Base-by-base conservation (phyloP, 2,329 filamentous ascomycete species). In the Colletotrichum tropicale region DNA sequence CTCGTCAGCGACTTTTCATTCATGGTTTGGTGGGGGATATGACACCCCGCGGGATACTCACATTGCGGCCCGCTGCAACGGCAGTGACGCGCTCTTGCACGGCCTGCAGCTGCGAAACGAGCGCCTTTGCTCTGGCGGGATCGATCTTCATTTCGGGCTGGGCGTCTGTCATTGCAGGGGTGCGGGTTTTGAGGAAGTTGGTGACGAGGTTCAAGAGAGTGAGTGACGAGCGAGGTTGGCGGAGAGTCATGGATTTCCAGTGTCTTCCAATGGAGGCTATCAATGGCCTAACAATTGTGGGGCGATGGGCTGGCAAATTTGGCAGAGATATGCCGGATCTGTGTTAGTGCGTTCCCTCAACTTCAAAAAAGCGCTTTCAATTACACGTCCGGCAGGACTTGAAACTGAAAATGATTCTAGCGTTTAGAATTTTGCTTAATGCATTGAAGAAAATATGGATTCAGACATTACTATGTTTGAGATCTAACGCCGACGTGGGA, bases 101-200 rank as follows among this genome's bases (percentile, higher is more conserved):
- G 58, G 87, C 84, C 78, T 88, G 85, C 76, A 95, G 86, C 81
- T 94, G 93, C 32, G 91, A 88, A 77, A 91, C 83, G 74, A 95
- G 91, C 71, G 88, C 87, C 75, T 90, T 88, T 60, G 93, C 92
- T 83, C 94, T 90, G 69, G 88, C 82, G 1, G 91, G 87, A 78
- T 93, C 88, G 77, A 94, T 86, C 80, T 91, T 91, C 91, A 94
- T 94, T 75, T 89, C 86, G 21, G 77, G 52, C 38, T 73, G 66
- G 62, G 70, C 38, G 34, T 77, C 75, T 38, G 75, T 73, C 77
- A 78, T 78, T 61, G 66, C 72, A 77, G 38, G 62, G 28, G 24
- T 61, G 13, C n/a, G n/a, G 62, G 18, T n/a, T 52, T 34, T 26
- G 18, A 34, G 32, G 55, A 52, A 24, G 28, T 24, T 15, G 30